Evolutionary conservation across 495 filamentous ascomycete genomes (phyloP).

Genomic region (Neurospora sp.): DNA sequence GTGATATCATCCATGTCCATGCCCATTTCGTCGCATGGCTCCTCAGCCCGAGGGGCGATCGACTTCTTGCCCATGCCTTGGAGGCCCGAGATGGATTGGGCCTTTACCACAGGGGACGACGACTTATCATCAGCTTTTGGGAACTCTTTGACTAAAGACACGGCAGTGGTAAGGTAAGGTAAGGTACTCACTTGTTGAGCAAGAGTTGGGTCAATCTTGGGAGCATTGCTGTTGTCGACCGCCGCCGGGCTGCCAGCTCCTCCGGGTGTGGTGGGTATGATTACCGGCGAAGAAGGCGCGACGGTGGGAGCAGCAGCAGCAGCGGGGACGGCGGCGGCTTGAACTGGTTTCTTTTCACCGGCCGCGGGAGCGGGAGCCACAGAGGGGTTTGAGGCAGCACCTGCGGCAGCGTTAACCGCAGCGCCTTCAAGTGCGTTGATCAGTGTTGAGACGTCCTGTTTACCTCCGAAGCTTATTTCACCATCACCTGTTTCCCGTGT

Average conservation of each 20-base stretch:
- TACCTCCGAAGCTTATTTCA: slow-evolving; percentile 49
- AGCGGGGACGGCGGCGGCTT: slow-evolving; percentile 9
- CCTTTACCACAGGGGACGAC: slow-evolving; percentile 3
- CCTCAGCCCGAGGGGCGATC: slow-evolving; percentile 29
- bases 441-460: slow-evolving; percentile 39
- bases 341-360: slow-evolving; percentile 3
- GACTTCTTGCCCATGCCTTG: slow-evolving; percentile 40
- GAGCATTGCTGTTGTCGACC: slow-evolving; percentile 4
- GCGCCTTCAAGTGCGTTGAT: slow-evolving; percentile 41
- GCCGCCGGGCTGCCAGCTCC: slow-evolving; percentile 12
- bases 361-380: background rate
- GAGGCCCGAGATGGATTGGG: slow-evolving; percentile 30
- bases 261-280: background rate
- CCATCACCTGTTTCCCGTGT: slow-evolving; percentile 46
- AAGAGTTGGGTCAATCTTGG: slow-evolving; percentile 22
- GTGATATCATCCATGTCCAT: background rate
- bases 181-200: slow-evolving; percentile 22
- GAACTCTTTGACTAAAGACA: background rate
- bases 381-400: slow-evolving; percentile 12
- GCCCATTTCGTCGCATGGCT: background rate
- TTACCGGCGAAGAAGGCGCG: slow-evolving; percentile 2
- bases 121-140: slow-evolving; percentile 3
- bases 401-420: slow-evolving; percentile 33
- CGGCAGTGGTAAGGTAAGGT: background rate
- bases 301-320: slow-evolving; percentile 2